phyloP scores from a whole-genome alignment of 192 early-diverging fungal genomes.

The Lunasporangiospora selenospora region DNA sequence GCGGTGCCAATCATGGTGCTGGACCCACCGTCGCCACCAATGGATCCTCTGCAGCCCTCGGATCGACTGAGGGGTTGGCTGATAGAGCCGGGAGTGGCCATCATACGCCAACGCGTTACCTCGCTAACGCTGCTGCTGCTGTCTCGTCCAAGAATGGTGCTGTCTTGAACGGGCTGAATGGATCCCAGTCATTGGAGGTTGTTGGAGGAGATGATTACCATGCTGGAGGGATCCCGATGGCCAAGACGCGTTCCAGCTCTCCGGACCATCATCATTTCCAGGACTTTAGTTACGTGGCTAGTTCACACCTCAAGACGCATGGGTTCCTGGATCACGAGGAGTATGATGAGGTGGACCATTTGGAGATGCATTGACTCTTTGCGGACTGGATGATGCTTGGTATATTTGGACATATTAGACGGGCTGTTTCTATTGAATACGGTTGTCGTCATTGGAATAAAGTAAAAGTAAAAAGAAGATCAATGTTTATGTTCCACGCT shows the following conservation, averaged over 20 bases:
- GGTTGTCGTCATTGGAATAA: no score
- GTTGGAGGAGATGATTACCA: constrained; percentile 20
- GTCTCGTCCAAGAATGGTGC: constrained; percentile 1
- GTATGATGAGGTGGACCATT: constrained; percentile 6
- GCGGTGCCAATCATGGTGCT: no score
- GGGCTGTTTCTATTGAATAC: no score
- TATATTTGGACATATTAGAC: background rate
- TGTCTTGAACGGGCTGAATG: background rate
- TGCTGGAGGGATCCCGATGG: constrained; percentile 36
- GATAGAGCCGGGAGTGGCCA: constrained; percentile 9
- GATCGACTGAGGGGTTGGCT: no score
- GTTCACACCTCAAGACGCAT: constrained; percentile 25
- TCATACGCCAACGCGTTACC: constrained; percentile 37
- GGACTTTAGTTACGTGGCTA: constrained; percentile 43
- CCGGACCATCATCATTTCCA: constrained; percentile 46
- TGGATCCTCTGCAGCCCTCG: no score
- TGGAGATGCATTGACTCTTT: constrained; percentile 32
- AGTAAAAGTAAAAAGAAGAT: no score
- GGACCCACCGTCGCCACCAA: no score
- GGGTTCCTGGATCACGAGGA: constrained; percentile 23
- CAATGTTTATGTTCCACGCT: no score
- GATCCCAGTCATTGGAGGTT: background rate
- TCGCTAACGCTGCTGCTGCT: constrained; percentile 5
- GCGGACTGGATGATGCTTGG: no score
- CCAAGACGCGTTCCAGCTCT: constrained; percentile 46